Conservation (phyloP, 2,329 filamentous ascomycete genomes). For the Cryphonectria radicalis region DNA sequence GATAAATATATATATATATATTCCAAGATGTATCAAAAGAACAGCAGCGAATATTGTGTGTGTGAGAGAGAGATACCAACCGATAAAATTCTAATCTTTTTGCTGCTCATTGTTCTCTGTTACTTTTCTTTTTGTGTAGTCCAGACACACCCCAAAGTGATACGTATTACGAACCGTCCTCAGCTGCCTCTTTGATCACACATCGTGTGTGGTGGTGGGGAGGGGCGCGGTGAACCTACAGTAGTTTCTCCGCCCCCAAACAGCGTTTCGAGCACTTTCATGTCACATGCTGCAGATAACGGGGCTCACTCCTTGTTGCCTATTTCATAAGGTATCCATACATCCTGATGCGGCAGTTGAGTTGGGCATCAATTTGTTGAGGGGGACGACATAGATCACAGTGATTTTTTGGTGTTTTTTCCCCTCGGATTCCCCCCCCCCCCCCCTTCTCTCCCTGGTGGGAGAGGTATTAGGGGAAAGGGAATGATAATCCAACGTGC, state of each 20-base stretch:
- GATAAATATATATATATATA: conserved; percentile 21
- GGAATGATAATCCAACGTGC: neutral
- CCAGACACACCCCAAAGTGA: neutral
- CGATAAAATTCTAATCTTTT: neutral
- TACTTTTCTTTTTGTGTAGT: too few relatives aligned
- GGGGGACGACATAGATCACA: neutral
- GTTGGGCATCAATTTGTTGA: neutral
- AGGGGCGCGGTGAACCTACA: too few relatives aligned
- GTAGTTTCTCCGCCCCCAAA: neutral
- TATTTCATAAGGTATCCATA: neutral
- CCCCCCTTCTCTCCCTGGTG: too few relatives aligned
- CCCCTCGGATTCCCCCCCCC: too few relatives aligned
- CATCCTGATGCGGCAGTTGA: neutral
- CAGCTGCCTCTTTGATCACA: neutral
- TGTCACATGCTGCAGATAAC: neutral
- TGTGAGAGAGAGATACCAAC: conserved; percentile 24
- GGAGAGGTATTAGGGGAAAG: too few relatives aligned
- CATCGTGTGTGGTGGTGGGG: too few relatives aligned
- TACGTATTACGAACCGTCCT: neutral
- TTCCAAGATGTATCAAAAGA: neutral
- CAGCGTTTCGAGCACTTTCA: neutral
- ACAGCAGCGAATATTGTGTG: conserved; percentile 1
- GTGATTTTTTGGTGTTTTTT: too few relatives aligned
- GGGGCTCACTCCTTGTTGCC: neutral
- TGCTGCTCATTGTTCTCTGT: neutral